Evolutionary conservation across 306 rosid species (phyloP), one percentile per base, ranked within the genome.

Genomic region (Sindora glabra): DNA sequence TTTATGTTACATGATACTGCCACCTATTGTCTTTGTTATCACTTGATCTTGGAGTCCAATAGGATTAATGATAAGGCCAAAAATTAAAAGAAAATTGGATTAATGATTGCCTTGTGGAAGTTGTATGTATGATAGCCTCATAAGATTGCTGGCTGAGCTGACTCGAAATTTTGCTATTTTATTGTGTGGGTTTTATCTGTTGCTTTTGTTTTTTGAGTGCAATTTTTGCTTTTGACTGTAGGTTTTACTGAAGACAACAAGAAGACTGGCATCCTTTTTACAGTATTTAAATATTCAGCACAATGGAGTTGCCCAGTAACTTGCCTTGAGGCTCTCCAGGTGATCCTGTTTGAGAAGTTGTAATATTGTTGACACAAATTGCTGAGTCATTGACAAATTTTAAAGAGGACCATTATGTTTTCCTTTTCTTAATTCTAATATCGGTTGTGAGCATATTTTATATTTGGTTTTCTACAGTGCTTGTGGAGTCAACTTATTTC

Each of bases 251-350:
- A 52, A 68, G 72, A 70, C 59, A 74, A 75, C 71, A 87, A 67
- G 74, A 83, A 82, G 69, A 59, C 81, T 0, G 81, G 85, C 70
- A 82, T 89, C 66, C 82, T 89, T 66, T 65, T 15, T 69, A 68
- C 65, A 32, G 71, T 92, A 59, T 81, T 89, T 68, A 70, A 71
- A 62, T 80, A 76, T 69, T 72, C 95, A 26, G 68, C 78, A 77
- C 79, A 82, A 63, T 58, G 59, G 73, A 81, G 68, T 77, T 76
- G 73, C 63, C 79, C 83, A 26, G 67, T 83, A 24, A 72, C 86
- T 67, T 83, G 94, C 86, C 81, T 88, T 41, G 99, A 92, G 83
- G 83, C 99, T 48, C 99, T 92, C 54, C 99, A 89, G 98, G 96
- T 87, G 79, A 74, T 61, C 66, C 42, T 56, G 24, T 19, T 36